Percentiles rank a stretch among this genome's conserved stretches.
Conservation (phyloP, 192 early-diverging fungal genomes). For the Coemansia sp. region DNA sequence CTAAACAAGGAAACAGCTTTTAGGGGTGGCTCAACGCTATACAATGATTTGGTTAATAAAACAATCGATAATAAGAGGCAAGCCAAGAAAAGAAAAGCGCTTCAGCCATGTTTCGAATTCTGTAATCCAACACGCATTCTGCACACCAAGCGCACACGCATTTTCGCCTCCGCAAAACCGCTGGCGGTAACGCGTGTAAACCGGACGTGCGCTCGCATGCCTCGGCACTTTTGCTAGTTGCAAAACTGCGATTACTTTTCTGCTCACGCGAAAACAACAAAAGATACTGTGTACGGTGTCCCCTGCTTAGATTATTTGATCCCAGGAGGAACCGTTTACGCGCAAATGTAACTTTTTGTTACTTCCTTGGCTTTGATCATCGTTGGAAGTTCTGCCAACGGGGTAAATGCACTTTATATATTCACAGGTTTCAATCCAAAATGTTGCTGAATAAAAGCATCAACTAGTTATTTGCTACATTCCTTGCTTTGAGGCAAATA, state of each 20-base stretch:
- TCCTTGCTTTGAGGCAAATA: too few relatives aligned
- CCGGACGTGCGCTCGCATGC: background rate
- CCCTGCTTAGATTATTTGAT: background rate
- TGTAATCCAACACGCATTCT: background rate
- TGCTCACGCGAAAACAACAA: slow-evolving; percentile 5
- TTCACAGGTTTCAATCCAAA: too few relatives aligned
- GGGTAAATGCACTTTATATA: background rate
- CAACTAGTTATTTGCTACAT: too few relatives aligned
- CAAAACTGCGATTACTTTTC: slow-evolving; percentile 7
- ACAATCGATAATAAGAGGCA: slow-evolving; percentile 9
- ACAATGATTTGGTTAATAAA: slow-evolving; percentile 4
- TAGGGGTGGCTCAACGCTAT: background rate
- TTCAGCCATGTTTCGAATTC: slow-evolving; percentile 2
- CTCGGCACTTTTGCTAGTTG: background rate
- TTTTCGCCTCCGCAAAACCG: background rate
- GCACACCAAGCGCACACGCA: slow-evolving; percentile 4
- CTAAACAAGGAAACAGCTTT: background rate
- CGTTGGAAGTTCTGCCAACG: background rate
- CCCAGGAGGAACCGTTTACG: background rate
- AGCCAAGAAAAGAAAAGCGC: slow-evolving; percentile 1
- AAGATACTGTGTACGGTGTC: background rate
- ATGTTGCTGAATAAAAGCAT: too few relatives aligned
- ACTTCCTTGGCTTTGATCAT: background rate
- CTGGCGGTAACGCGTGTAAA: background rate
- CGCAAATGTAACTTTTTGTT: background rate